A percentile compares a stretch with the other conserved stretches of the same genome.
These are phyloP conservation scores for Chlorella sp. DNA, from an alignment of 139 green algal genomes.

Conservation along the genomic window DNA sequence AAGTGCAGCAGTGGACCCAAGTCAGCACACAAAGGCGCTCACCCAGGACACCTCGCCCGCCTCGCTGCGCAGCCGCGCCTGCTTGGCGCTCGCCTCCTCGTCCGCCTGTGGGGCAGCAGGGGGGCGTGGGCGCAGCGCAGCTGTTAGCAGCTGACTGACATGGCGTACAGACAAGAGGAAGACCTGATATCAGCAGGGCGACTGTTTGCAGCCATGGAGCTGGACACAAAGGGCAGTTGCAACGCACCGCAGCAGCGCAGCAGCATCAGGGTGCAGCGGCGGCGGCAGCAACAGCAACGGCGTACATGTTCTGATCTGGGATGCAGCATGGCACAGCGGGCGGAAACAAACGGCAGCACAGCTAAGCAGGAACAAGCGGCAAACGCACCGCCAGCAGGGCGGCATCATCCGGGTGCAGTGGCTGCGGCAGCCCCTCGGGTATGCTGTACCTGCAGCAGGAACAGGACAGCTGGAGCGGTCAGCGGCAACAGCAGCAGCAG, in stretches of 20 bases:
- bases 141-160: neutral
- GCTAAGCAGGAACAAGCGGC: neutral
- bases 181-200: neutral
- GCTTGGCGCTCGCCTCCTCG: conserved; percentile 22
- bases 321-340: too few relatives aligned
- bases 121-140: neutral
- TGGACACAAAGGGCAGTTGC: too few relatives aligned
- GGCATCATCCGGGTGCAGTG: conserved; percentile 62
- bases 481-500: neutral
- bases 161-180: neutral
- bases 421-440: conserved; percentile 15
- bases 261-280: too few relatives aligned
- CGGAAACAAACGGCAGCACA: neutral
- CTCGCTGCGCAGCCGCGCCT: conserved; percentile 7
- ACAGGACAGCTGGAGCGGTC: too few relatives aligned
- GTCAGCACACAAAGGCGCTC: too few relatives aligned
- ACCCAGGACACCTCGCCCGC: conserved; percentile 58
- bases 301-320: too few relatives aligned
- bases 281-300: too few relatives aligned
- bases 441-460: conserved; percentile 48
- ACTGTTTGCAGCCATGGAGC: too few relatives aligned
- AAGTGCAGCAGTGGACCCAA: too few relatives aligned
- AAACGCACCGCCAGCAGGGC: conserved; percentile 44
- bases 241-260: neutral
- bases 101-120: neutral